Evolutionary conservation across 192 early-diverging fungal species (phyloP).

Genomic region (Mortierella alpina): DNA sequence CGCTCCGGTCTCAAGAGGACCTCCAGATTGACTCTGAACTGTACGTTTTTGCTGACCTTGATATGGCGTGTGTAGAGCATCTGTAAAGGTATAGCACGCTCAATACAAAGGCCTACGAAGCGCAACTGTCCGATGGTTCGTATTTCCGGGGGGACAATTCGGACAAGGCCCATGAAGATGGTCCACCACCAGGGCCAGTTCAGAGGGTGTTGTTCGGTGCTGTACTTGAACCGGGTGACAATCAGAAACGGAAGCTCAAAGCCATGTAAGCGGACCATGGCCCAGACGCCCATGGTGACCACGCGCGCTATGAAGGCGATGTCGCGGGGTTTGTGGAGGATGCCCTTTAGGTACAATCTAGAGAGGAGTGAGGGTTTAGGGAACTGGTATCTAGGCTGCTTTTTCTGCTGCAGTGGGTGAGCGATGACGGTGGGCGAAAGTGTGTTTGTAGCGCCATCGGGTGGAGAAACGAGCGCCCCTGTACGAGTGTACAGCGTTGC

Average conservation of each 20-base stretch:
- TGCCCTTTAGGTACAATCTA: constrained; percentile 23
- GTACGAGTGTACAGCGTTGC: too few relatives aligned
- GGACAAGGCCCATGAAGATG: constrained; percentile 17
- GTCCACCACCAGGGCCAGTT: constrained; percentile 39
- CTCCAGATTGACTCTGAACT: constrained; percentile 23
- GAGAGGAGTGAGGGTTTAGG: constrained; percentile 16
- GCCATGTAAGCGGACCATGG: constrained; percentile 27
- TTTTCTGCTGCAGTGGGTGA: too few relatives aligned
- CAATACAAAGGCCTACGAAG: constrained; percentile 16
- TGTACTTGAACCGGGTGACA: constrained; percentile 18
- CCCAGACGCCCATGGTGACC: background rate
- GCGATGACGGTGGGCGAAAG: too few relatives aligned
- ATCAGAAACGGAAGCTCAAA: constrained; percentile 33
- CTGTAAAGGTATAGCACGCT: constrained; percentile 6
- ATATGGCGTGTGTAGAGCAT: background rate
- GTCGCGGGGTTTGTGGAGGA: constrained; percentile 36
- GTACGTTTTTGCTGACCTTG: constrained; percentile 17
- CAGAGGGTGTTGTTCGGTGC: constrained; percentile 22
- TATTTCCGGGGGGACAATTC: background rate
- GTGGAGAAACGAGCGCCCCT: too few relatives aligned
- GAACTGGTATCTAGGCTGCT: background rate
- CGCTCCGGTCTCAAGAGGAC: constrained; percentile 17
- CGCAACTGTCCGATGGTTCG: constrained; percentile 21
- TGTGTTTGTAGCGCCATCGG: too few relatives aligned
- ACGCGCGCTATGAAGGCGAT: constrained; percentile 11